Base-by-base conservation (phyloP, 2,329 filamentous ascomycete genomes). In the Pezicula carpinea region DNA sequence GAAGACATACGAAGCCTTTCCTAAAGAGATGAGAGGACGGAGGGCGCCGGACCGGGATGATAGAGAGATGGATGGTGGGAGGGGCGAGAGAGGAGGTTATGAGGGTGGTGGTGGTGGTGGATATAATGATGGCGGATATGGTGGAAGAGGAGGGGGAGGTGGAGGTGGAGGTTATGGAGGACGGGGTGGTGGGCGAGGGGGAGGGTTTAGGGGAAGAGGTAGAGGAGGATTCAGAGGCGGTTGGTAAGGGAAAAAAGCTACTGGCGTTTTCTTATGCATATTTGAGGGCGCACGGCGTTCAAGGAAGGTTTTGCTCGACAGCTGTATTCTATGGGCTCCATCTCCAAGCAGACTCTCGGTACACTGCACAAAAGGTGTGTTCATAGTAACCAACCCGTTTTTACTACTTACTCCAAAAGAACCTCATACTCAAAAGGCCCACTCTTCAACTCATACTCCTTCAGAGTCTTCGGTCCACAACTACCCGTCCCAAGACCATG, bases 1-100 rank as follows among this genome's bases (percentile, higher is more conserved):
- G 59, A 95, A 93, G 75, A 93, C 90, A 3, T 90, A 82, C 61
- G 90, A 96, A 47, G 73, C 79, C n/a, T 82, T 99, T 53, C 85
- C 85, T 43, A 90, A 90, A 68, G 90, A 96, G 64, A 76, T 96
- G 68, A 87, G 89, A 63, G 85, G 85, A 2, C 74, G 87, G 22
- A 74, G 76, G 40, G 79, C 81, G 34, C 82, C 80, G 15, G 70
- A 76, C 40, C 74, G 68, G 5, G 71, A 70, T 50, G 63, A 64
- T 13, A 61, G 63, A 18, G 60, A 59, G 43, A 57, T 61, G 43
- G 58, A 60, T 14, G 53, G 64, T 48, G 60, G 67, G 29, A 59
- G 62, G 21, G 59, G 64, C 26, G 59, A 64, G 21, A 67, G 76
- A 46, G 72, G 75, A 19, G 61, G 51, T 53, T 62, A 62, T 33